Conservation (phyloP, 805 yeast genomes). For the Candida boidinii region DNA sequence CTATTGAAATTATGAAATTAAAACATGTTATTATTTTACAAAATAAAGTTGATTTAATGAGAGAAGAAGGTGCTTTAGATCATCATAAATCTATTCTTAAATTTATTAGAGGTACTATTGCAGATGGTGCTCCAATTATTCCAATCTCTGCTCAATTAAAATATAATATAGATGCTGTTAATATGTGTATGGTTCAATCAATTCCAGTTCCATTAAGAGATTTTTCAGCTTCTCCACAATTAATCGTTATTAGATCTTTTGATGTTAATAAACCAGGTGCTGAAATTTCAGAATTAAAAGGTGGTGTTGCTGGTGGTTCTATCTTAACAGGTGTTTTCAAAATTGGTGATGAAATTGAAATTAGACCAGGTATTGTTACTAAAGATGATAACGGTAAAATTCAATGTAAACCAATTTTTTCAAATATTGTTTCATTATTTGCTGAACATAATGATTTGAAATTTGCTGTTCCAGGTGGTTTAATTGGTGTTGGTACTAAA, state of each 20-base stretch:
- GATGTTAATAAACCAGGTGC: constrained; percentile 99
- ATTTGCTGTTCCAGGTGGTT: constrained; percentile 99
- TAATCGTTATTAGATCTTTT: constrained; percentile 95
- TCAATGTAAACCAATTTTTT: constrained; percentile 92
- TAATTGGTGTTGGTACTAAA: constrained; percentile 98
- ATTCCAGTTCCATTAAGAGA: constrained; percentile 97
- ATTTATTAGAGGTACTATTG: constrained; percentile 95
- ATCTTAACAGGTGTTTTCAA: constrained; percentile 94
- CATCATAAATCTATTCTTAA: constrained; percentile 89
- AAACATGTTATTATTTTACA: constrained; percentile 94
- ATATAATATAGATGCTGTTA: constrained; percentile 97
- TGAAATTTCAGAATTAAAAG: constrained; percentile 92
- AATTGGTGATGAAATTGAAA: constrained; percentile 96
- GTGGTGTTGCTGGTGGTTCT: constrained; percentile 99
- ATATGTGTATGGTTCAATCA: constrained; percentile 88
- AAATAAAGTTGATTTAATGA: constrained; percentile 97
- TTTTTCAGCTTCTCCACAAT: constrained; percentile 85
- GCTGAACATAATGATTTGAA: constrained; percentile 97
- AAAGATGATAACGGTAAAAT: constrained; percentile 83
- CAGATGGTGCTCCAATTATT: constrained; percentile 98
- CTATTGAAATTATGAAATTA: constrained; percentile 98
- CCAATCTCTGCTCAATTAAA: constrained; percentile 98
- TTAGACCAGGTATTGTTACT: constrained; percentile 98
- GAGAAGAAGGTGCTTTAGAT: constrained; percentile 92
- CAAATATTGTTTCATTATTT: constrained; percentile 86